Evolutionary conservation across 495 filamentous ascomycete species (phyloP), one percentile per base, ranked within the genome.

Genomic region (Penicillium canescens): DNA sequence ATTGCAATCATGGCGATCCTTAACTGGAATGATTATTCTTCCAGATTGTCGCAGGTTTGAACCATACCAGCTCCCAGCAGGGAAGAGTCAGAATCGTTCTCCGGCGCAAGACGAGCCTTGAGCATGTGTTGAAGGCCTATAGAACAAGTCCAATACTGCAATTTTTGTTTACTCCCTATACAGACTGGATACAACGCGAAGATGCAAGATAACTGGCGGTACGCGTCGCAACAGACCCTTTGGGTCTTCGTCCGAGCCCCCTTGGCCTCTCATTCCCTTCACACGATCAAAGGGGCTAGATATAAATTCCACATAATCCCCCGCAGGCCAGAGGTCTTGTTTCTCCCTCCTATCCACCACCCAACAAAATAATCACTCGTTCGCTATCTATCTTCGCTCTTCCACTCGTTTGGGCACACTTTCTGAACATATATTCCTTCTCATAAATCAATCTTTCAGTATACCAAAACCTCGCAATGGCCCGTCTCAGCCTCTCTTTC

Each of bases 401-500:
- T 47, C 46, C 57, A 54, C 53, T 65, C 61, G n/a, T 53, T 59
- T 46, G 11, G 9, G 13, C 13, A 26, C 43, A 46, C 31, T 31
- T 11, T 14, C 31, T 61, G 47, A 43, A 55, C 51, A 65, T 57
- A 52, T 37, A 44, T 47, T 44, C 2, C 11, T 50, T 59, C 43
- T 18, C 4, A 21, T 28, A 11, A 41, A 49, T 33, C 52, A 48
- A 57, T 56, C 49, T 50, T 59, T 35, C 12, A 26, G 38, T 20
- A 42, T 40, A 57, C 9, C 47, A 18, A 52, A 57, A 24, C 42
- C 54, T 31, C 61, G 69, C 26, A 60, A 77, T 77, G 73, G 62
- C 69, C 31, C 73, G 69, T 34, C 56, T 72, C 62, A 72, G 28
- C 35, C 35, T 72, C 36, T 70, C 66, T 26, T 55, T 70, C 55